Base-by-base conservation (phyloP, 495 filamentous ascomycete species). In the Darksidea phi region DNA sequence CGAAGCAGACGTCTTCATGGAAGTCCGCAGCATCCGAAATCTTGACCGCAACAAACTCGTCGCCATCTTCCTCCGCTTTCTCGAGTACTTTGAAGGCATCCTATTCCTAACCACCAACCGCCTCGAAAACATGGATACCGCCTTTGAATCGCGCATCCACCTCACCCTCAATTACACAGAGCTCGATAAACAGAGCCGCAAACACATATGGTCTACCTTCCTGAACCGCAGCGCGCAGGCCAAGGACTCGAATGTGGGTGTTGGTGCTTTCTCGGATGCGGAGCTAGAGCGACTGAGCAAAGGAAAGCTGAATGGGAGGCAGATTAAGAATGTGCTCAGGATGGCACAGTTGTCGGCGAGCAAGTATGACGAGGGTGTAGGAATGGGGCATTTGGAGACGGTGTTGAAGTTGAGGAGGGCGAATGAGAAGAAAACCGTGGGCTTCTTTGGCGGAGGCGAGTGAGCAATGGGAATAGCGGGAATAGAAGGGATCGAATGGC, bases 1-100 rank as follows among this genome's bases (percentile, higher is more conserved):
- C 54, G 85, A 89, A 72, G 81, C 80, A 24, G 86, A 89, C 58
- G 81, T 87, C n/a, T 87, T 86, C 74, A 76, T 88, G 23, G 81
- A 85, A 70, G 48, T 59, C 42, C 70, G 70, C 15, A 57, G 38
- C 2, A 57, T 66, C 6, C 57, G 67, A 49, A 70, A 73, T 45
- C 61, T 73, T 7, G 67, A 71, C 50, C 64, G 73, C 0, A 75
- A 74, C 62, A 69, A 72, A 58, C 66, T 73, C 26, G 70, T 57
- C 15, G 21, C 48, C 10, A 37, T 80, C 37, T 82, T 81, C 68
- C 63, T 80, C 20, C 70, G 79, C 53, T 50, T 81, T 74, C 58
- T 83, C 49, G 73, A 82, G 60, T 79, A 84, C 74, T 81, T 79
- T 67, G 71, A 82, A 66, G 84, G 84, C 12, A 83, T 88, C 43